Base-by-base conservation (phyloP, 257 asterid genomes). In the Capsicum pubescens region DNA sequence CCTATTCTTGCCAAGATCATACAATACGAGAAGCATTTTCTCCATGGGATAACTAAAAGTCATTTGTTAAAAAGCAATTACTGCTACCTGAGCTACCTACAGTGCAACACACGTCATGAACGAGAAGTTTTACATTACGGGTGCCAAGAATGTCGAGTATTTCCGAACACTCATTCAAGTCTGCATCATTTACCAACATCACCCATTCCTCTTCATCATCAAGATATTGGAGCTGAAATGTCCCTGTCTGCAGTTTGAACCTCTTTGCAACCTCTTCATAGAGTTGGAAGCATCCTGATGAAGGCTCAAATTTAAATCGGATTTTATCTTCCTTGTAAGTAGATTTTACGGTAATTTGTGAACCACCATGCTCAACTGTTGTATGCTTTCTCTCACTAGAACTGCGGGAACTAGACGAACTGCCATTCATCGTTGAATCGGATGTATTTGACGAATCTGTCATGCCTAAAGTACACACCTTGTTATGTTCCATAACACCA, bases 151-250 rank as follows among this genome's bases (percentile, higher is more conserved):
- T 87, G 42, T 94, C 93, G 81, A 93, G 57, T 79, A 93, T 88
- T 17, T 93, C 98, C 0, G 93, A 85, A 83, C 99, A 94, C 85
- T 96, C 99, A n/a, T 86, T 91, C 58, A 94, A 85, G 88, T 96
- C 99, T 0, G 93, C 91, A 56, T 94, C 98, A 74, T 84, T 94
- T 89, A 91, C 95, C 93, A 96, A 87, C 94, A 94, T 82, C 89
- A 96, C 98, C 99, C 98, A 94, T 91, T 96, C 99, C 89, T 90
- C 91, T 86, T 96, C 98, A 13, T 96, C 98, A 1, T 96, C 99
- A 72, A 93, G 87, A 89, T 96, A 93, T 89, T 93, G 92, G 88
- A 96, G 95, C 50, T 94, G 98, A 87, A 95, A 93, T 4, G 88
- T 89, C 58, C 95, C 99, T 1, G 71, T 79, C 64, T 85, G 93